Conservation (phyloP, 129 eudicot species). For the Flaveria sonorensis region DNA sequence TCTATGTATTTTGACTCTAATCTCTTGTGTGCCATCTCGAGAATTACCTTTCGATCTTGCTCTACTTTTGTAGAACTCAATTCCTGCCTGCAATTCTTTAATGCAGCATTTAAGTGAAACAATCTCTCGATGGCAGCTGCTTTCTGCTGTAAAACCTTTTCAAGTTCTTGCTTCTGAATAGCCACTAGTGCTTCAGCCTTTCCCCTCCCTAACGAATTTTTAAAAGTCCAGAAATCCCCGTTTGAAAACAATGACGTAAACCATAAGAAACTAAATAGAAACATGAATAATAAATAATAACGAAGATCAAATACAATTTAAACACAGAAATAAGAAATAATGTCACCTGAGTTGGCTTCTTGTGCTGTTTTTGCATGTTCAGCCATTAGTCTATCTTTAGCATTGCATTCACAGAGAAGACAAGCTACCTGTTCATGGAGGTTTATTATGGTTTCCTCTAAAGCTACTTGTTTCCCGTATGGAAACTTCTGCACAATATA, state of each 20-base stretch:
- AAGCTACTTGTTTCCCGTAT: constrained; percentile 47
- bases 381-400: constrained; percentile 62
- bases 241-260: not conserved
- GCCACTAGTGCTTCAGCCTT: constrained; percentile 59
- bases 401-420: constrained; percentile 49
- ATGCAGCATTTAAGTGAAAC: constrained; percentile 49
- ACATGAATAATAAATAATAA: not conserved
- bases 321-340: not conserved
- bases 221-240: not conserved
- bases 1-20: constrained; percentile 56
- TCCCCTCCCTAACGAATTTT: constrained; percentile 43
- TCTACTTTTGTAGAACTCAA: constrained; percentile 48
- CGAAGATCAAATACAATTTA: not conserved
- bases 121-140: constrained; percentile 54
- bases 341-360: constrained; percentile 67
- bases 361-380: constrained; percentile 45
- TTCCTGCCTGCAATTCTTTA: constrained; percentile 61
- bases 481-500: constrained; percentile 35
- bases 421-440: constrained; percentile 62
- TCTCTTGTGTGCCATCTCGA: constrained; percentile 42
- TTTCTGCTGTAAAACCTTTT: constrained; percentile 50
- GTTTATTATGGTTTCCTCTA: constrained; percentile 42
- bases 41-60: constrained; percentile 43
- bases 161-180: constrained; percentile 54
- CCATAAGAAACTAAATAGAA: not conserved